phyloP scores from a whole-genome alignment of 305 asterid species.

The Fraxinus velutina region DNA sequence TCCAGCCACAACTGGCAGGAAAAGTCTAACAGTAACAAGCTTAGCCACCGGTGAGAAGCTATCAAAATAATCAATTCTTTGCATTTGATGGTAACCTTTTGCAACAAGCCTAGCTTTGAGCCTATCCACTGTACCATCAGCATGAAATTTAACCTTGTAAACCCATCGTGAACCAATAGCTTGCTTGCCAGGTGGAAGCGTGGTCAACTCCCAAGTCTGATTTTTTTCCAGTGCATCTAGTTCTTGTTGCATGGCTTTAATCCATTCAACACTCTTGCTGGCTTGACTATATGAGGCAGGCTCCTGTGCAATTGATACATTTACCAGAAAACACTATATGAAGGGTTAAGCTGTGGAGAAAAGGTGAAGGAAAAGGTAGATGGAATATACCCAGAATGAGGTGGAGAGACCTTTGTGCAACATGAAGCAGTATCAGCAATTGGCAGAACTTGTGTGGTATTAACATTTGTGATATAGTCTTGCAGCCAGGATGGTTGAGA shows the following conservation, averaged over 20 bases:
- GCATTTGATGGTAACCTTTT: background rate
- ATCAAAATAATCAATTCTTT: background rate
- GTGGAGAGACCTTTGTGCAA: background rate
- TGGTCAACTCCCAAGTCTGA: background rate
- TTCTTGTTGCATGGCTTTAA: background rate
- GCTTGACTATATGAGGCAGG: background rate
- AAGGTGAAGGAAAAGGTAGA: background rate
- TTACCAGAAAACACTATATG: background rate
- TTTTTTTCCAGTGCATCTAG: background rate
- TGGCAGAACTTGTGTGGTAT: background rate
- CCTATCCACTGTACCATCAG: background rate
- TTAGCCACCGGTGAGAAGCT: too few species aligned
- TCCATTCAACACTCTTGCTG: background rate
- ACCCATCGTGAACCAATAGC: background rate
- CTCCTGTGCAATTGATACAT: background rate
- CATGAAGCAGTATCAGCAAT: background rate
- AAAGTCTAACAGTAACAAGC: too few species aligned
- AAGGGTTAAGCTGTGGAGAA: background rate
- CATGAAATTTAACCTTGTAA: background rate
- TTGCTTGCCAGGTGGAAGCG: background rate
- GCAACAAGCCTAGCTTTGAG: background rate
- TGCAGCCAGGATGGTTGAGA: too few species aligned
- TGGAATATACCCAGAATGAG: background rate
- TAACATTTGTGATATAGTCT: background rate
- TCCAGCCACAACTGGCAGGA: too few species aligned